Percentiles rank a stretch among this genome's conserved stretches.
These are phyloP conservation scores for Ustilago shanxiensis DNA, from an alignment of 1,284 basidiomycete species.

Conservation along the genomic window DNA sequence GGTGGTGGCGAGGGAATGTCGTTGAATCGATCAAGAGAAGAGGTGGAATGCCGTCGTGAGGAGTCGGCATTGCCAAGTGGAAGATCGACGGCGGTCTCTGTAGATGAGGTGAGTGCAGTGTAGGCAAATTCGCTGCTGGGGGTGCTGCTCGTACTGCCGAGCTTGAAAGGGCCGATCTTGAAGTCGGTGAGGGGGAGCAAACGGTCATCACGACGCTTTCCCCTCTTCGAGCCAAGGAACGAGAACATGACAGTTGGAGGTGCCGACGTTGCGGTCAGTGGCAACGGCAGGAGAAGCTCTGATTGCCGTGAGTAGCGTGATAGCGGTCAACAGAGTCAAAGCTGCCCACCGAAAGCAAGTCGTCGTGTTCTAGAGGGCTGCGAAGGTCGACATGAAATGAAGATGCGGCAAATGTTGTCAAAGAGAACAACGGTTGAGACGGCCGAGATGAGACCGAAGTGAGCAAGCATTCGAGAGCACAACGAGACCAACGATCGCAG, in stretches of 20 bases:
- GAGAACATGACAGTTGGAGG: constrained; percentile 25
- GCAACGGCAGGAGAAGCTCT: neutral
- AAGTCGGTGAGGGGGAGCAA: constrained; percentile 31
- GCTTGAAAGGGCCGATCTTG: constrained; percentile 36
- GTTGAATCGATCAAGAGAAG: constrained; percentile 18
- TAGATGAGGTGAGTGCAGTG: constrained; percentile 36
- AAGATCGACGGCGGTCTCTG: constrained; percentile 28
- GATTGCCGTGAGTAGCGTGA: neutral
- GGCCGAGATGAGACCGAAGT: no score
- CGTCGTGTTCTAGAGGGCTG: neutral
- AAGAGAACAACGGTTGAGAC: neutral
- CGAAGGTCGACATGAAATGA: neutral
- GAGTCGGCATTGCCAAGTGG: constrained; percentile 16
- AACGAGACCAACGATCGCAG: neutral
- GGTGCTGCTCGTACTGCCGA: constrained; percentile 35
- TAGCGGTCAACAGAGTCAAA: neutral
- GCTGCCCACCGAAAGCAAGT: neutral
- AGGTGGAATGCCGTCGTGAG: constrained; percentile 13
- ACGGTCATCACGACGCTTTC: constrained; percentile 26
- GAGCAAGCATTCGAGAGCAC: neutral
- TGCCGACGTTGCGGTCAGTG: neutral
- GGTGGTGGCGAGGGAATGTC: constrained; percentile 32
- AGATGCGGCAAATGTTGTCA: neutral
- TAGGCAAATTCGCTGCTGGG: constrained; percentile 40
- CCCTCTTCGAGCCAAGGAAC: constrained; percentile 21